Evolutionary conservation across 2,329 filamentous ascomycete species (phyloP).

Genomic region (Emergomyces africanus): DNA sequence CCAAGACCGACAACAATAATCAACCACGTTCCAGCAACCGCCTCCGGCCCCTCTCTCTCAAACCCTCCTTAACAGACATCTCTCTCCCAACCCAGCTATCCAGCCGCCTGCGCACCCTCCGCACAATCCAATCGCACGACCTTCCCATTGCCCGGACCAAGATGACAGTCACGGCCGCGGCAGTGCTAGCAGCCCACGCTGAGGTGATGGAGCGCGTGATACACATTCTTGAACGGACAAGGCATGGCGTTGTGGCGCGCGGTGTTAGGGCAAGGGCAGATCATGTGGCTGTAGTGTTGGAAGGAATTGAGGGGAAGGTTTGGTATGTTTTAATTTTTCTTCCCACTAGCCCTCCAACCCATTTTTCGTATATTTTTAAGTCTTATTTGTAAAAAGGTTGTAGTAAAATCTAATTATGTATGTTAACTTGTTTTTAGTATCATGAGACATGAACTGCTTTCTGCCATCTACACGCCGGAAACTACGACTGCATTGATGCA

Average conservation of each 20-base stretch:
- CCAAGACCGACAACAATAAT: constrained; percentile 1
- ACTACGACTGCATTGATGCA: constrained; percentile 19
- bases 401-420: background rate
- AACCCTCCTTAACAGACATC: background rate
- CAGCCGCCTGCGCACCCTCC: constrained; percentile 18
- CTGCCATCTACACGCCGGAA: constrained; percentile 28
- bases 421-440: constrained; percentile 16
- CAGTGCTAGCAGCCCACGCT: constrained; percentile 21
- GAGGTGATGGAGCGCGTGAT: constrained; percentile 25
- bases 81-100: constrained; percentile 18
- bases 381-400: no score
- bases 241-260: constrained; percentile 25
- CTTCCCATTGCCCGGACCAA: constrained; percentile 21
- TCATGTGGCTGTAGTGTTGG: constrained; percentile 26
- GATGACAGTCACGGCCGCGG: constrained; percentile 24
- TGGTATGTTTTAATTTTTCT: constrained; percentile 19
- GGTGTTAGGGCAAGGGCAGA: constrained; percentile 28
- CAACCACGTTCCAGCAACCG: constrained; percentile 4
- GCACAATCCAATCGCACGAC: constrained; percentile 20
- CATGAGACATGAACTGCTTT: constrained; percentile 24
- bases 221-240: constrained; percentile 28
- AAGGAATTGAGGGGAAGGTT: constrained; percentile 25
- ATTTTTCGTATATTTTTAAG: background rate
- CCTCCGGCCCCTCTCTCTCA: constrained; percentile 2
- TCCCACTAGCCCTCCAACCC: constrained; percentile 3